Conservation (phyloP, 352 stramenopile genomes). For the Phytopythium delawarense region DNA sequence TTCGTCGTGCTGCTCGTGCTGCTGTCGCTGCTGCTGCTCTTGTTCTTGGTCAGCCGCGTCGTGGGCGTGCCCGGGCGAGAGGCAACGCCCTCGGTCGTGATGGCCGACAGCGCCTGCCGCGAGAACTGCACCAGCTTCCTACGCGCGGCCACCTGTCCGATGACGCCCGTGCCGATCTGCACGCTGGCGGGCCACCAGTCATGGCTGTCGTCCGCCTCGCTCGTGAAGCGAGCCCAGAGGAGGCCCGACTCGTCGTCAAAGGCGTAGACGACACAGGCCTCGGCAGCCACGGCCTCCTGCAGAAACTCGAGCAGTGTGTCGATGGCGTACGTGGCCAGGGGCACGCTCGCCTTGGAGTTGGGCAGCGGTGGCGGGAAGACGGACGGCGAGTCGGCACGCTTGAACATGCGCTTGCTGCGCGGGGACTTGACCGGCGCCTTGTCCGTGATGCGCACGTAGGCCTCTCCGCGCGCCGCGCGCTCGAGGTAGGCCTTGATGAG, state of each 20-base stretch:
- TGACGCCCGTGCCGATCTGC: constrained; percentile 47
- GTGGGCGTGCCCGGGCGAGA: background rate
- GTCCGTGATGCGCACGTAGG: constrained; percentile 13
- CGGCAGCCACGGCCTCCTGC: constrained; percentile 40
- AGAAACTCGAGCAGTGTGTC: constrained; percentile 49
- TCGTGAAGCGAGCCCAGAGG: constrained; percentile 42
- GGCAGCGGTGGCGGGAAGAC: constrained; percentile 1
- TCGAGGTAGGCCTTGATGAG: constrained; percentile 33
- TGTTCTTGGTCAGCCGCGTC: constrained; percentile 8
- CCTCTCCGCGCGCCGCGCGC: constrained; percentile 26
- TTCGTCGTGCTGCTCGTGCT: constrained; percentile 8
- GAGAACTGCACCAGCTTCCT: constrained; percentile 7
- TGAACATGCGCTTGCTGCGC: constrained; percentile 8
- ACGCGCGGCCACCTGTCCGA: constrained; percentile 38
- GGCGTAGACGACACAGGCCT: constrained; percentile 57
- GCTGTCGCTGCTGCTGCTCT: constrained; percentile 12
- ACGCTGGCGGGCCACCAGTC: constrained; percentile 27
- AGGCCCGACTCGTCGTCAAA: constrained; percentile 46
- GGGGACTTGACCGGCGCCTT: constrained; percentile 8
- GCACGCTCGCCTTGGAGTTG: background rate
- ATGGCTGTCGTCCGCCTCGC: constrained; percentile 15
- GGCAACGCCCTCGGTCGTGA: background rate
- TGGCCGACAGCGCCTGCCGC: background rate
- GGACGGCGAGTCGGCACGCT: constrained; percentile 2
- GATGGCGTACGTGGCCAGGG: constrained; percentile 12